These are phyloP conservation scores for Hemileccinum impolitum DNA, from an alignment of 768 basidiomycete species.

Conservation along the genomic window DNA sequence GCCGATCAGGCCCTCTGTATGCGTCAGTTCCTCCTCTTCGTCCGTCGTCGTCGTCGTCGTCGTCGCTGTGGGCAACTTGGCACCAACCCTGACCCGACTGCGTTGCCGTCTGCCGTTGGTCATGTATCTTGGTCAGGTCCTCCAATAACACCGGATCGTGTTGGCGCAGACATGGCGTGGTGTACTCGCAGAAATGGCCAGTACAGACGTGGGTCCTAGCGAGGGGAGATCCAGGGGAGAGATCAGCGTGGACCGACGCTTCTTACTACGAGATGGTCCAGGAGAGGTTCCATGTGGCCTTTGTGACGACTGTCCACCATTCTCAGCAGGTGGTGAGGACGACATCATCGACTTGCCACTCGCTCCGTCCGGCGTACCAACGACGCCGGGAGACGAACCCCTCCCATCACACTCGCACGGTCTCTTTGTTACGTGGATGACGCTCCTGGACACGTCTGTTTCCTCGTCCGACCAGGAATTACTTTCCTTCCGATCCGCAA, in stretches of 20 bases:
- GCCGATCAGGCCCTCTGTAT: constrained; percentile 84
- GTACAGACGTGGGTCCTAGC: constrained; percentile 43
- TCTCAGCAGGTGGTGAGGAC: constrained; percentile 18
- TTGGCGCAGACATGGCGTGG: constrained; percentile 74
- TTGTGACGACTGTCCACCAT: constrained; percentile 25
- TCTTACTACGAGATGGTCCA: constrained; percentile 49
- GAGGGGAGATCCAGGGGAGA: constrained; percentile 22
- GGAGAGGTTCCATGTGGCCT: constrained; percentile 39
- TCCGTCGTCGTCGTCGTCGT: constrained; percentile 38
- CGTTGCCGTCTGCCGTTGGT: constrained; percentile 68
- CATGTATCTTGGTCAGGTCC: constrained; percentile 79
- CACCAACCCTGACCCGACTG: constrained; percentile 41
- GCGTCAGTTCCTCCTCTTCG: constrained; percentile 72
- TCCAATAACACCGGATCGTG: constrained; percentile 72
- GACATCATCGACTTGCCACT: constrained; percentile 10
- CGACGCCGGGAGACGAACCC: constrained; percentile 3
- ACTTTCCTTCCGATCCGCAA: constrained; percentile 78
- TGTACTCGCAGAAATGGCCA: constrained; percentile 56
- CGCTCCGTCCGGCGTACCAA: constrained; percentile 8
- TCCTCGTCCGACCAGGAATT: constrained; percentile 75
- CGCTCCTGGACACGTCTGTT: constrained; percentile 34
- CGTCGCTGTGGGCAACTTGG: constrained; percentile 18
- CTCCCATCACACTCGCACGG: constrained; percentile 40
- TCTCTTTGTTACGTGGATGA: constrained; percentile 39
- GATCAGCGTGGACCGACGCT: constrained; percentile 40